These are phyloP conservation scores for Chlamydomonas eustigma DNA, from an alignment of 139 green algal species.

Conservation along the genomic window DNA sequence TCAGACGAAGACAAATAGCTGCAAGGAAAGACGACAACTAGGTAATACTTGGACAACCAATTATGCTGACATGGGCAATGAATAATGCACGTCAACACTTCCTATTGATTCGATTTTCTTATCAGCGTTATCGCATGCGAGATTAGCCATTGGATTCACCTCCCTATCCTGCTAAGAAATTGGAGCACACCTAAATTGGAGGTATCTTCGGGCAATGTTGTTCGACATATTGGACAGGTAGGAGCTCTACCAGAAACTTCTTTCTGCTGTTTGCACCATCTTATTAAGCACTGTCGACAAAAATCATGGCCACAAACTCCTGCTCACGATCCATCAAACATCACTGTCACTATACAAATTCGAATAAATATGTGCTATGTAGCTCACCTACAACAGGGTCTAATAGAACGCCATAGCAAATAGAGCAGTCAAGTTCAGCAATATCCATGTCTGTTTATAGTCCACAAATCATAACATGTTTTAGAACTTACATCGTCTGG, in stretches of 20 bases:
- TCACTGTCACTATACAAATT: neutral
- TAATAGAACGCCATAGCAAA: constrained; percentile 16
- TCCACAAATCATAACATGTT: no score
- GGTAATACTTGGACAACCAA: no score
- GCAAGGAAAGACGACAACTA: no score
- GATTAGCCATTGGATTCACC: neutral
- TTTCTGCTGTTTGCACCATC: neutral
- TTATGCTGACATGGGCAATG: no score
- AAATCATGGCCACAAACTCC: constrained; percentile 25
- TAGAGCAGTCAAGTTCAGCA: constrained; percentile 13
- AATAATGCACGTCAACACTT: no score
- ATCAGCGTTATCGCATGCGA: neutral
- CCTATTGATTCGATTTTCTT: no score
- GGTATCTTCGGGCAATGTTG: neutral
- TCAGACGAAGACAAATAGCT: constrained; percentile 23
- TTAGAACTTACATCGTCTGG: no score
- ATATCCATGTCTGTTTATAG: no score
- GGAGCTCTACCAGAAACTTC: neutral
- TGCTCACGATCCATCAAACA: neutral
- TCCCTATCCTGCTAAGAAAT: neutral
- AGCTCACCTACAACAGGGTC: constrained; percentile 23
- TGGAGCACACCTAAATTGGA: neutral
- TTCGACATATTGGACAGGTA: constrained; percentile 8
- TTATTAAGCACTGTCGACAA: constrained; percentile 3
- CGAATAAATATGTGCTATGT: neutral